These are phyloP conservation scores for Mycena maculata DNA, from an alignment of 768 basidiomycete genomes.

Conservation along the genomic window DNA sequence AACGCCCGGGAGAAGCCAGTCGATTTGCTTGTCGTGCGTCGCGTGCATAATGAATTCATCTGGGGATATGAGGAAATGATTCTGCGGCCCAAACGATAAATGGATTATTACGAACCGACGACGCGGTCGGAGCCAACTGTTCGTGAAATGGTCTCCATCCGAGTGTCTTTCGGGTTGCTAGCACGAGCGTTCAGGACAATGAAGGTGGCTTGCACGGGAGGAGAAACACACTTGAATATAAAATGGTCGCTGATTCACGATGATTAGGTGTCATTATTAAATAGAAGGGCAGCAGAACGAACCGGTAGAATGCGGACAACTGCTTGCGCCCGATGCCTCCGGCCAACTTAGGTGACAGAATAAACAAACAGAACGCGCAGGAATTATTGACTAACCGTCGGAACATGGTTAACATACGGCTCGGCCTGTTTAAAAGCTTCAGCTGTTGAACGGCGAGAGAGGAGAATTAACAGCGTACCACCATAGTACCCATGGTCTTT, in stretches of 20 bases:
- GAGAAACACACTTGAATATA: slow-evolving; percentile 56
- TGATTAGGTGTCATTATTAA: not conserved
- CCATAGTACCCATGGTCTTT: slow-evolving; percentile 68
- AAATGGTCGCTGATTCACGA: slow-evolving; percentile 54
- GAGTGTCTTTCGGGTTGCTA: slow-evolving; percentile 62
- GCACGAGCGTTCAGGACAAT: not conserved
- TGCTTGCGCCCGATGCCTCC: slow-evolving; percentile 64
- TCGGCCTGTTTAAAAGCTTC: slow-evolving; percentile 52
- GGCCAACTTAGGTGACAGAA: slow-evolving; percentile 53
- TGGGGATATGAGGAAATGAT: slow-evolving; percentile 25
- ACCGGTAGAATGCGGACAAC: slow-evolving; percentile 64
- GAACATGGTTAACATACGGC: slow-evolving; percentile 71
- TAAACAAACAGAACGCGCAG: not conserved
- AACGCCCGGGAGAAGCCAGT: slow-evolving; percentile 65
- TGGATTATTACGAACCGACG: slow-evolving; percentile 50
- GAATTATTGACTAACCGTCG: slow-evolving; percentile 53
- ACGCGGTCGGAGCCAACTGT: slow-evolving; percentile 64
- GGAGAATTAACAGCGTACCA: slow-evolving; percentile 48
- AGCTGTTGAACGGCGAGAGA: not conserved
- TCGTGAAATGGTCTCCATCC: slow-evolving; percentile 58
- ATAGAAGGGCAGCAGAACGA: not conserved
- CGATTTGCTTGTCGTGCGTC: slow-evolving; percentile 57
- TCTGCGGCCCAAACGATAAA: not conserved
- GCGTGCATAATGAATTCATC: slow-evolving; percentile 64
- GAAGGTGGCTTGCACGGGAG: not conserved